phyloP scores from a whole-genome alignment of 306 rosid genomes.

The Dryas octopetala region DNA sequence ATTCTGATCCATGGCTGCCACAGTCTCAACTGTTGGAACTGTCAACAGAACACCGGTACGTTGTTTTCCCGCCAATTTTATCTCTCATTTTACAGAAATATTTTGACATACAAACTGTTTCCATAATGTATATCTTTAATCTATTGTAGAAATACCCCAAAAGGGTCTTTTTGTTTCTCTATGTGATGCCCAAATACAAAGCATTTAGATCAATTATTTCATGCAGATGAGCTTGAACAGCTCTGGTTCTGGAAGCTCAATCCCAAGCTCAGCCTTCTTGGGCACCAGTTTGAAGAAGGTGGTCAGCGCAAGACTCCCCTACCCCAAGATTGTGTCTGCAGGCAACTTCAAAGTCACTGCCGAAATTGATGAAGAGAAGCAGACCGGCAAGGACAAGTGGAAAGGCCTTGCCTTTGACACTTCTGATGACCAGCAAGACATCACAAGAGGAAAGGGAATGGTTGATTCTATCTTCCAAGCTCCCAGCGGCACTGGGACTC shows the following conservation, averaged over 20 bases:
- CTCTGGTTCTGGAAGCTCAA: conserved; percentile 25
- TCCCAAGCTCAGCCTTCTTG: conserved; percentile 34
- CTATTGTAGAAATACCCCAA: not conserved
- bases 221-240: conserved; percentile 33
- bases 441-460: conserved; percentile 49
- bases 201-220: not conserved
- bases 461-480: conserved; percentile 45
- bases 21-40: conserved; percentile 34
- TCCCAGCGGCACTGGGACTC: conserved; percentile 37
- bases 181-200: not conserved
- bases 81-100: not conserved
- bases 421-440: conserved; percentile 48
- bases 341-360: conserved; percentile 22
- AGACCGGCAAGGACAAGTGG: conserved; percentile 35
- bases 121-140: not conserved
- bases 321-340: conserved; percentile 11
- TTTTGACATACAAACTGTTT: not conserved
- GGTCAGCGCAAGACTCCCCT: conserved; percentile 14
- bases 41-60: conserved; percentile 31
- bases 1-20: conserved; percentile 34
- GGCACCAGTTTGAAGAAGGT: conserved; percentile 36
- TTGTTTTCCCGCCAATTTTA: conserved; percentile 5
- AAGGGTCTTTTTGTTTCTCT: not conserved
- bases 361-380: conserved; percentile 28
- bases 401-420: conserved; percentile 34